Conservation (phyloP, 768 basidiomycete species). For the Leccinellum albellum region DNA sequence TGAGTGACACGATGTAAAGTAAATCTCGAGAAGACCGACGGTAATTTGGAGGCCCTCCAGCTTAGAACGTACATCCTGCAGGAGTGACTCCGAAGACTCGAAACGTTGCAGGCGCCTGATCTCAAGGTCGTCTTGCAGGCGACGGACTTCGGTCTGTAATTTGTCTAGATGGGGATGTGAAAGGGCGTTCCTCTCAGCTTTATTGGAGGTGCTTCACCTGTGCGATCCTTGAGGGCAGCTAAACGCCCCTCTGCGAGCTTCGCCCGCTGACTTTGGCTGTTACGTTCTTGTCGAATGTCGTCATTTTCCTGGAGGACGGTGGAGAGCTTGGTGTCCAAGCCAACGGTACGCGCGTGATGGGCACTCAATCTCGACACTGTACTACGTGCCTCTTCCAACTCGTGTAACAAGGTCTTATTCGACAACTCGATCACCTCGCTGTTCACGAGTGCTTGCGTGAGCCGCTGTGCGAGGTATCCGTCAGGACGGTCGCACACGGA, state of each 20-base stretch:
- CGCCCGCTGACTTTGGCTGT: conserved; percentile 64
- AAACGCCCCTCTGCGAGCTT: conserved; percentile 65
- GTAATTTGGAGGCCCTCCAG: conserved; percentile 58
- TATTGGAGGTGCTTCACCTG: conserved; percentile 39
- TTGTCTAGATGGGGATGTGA: conserved; percentile 46
- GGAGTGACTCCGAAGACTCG: conserved; percentile 63
- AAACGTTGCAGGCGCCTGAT: conserved; percentile 54
- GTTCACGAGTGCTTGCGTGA: conserved; percentile 76
- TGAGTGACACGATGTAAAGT: conserved; percentile 12
- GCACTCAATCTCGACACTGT: conserved; percentile 64
- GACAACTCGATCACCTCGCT: conserved; percentile 79
- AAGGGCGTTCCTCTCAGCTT: neutral
- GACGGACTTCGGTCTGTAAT: conserved; percentile 61
- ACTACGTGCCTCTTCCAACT: conserved; percentile 69
- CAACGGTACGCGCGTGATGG: conserved; percentile 66
- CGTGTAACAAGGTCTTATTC: conserved; percentile 66
- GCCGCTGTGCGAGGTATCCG: conserved; percentile 43
- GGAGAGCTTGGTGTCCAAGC: conserved; percentile 64
- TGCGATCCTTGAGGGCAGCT: conserved; percentile 61
- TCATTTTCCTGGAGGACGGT: conserved; percentile 71
- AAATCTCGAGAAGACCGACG: conserved; percentile 35
- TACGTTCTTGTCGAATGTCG: conserved; percentile 80
- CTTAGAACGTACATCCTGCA: conserved; percentile 61
- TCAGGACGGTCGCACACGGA: conserved; percentile 5
- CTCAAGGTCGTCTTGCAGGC: conserved; percentile 62